Conservation (phyloP, 2,329 filamentous ascomycete genomes). For the Penicillium sp. region DNA sequence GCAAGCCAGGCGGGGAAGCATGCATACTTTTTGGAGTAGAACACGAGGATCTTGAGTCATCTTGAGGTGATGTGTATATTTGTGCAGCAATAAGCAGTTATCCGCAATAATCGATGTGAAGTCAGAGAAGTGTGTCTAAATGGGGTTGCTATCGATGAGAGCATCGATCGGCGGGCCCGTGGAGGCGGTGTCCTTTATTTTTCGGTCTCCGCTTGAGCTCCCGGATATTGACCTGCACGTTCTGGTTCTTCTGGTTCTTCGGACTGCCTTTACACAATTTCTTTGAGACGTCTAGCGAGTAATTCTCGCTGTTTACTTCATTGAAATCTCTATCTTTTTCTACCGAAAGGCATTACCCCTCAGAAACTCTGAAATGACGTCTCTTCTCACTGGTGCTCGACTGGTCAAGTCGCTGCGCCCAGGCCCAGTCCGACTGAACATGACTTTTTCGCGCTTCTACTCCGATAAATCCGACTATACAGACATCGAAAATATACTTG, state of each 20-base stretch:
- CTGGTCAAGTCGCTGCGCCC: conserved; percentile 13
- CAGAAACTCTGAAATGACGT: conserved; percentile 9
- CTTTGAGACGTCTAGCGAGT: too few relatives aligned
- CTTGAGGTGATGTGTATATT: conserved; percentile 19
- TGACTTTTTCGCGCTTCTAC: conserved; percentile 18
- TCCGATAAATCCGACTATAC: conserved; percentile 20
- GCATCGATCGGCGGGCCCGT: conserved; percentile 24
- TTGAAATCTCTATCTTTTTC: background rate
- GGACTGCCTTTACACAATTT: too few relatives aligned
- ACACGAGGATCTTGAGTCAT: conserved; percentile 78
- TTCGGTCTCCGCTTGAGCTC: conserved; percentile 12
- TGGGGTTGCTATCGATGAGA: conserved; percentile 16
- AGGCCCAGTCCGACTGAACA: conserved; percentile 3
- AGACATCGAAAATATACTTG: conserved; percentile 54
- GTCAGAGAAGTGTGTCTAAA: conserved; percentile 19
- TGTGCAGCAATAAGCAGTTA: conserved; percentile 2
- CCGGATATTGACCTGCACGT: background rate
- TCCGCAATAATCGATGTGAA: conserved; percentile 11
- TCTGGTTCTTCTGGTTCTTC: background rate
- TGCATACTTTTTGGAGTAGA: conserved; percentile 70
- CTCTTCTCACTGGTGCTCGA: conserved; percentile 18
- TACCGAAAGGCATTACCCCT: background rate
- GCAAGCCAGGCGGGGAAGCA: conserved; percentile 13
- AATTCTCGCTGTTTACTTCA: background rate
- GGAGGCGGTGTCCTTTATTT: conserved; percentile 25